Evolutionary conservation across 805 yeast species (phyloP).

Genomic region (Cyberlindnera bimundalis): DNA sequence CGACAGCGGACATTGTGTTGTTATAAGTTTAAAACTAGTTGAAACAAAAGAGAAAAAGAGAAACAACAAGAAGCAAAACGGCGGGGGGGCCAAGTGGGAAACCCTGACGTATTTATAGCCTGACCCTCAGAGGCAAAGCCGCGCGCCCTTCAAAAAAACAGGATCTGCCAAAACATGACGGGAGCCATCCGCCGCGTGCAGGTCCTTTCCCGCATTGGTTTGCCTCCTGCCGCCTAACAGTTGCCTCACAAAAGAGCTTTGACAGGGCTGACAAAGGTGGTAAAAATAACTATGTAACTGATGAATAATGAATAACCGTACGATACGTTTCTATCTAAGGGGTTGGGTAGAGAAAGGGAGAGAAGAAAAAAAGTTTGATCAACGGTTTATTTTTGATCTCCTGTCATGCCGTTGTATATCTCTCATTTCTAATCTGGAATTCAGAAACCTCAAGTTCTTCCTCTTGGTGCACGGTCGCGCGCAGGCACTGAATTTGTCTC

Average conservation of each 20-base stretch:
- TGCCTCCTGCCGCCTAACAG: neutral
- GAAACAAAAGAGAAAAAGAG: constrained; percentile 1
- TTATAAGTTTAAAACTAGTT: neutral
- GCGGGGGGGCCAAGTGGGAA: neutral
- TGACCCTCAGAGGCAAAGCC: no score
- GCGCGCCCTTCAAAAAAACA: neutral
- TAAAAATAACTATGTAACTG: no score
- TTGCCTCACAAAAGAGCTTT: constrained; percentile 1
- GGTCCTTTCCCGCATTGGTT: constrained; percentile 1
- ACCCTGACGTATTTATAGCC: constrained; percentile 10
- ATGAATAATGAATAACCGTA: no score
- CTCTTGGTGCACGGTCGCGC: no score
- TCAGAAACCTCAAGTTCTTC: no score
- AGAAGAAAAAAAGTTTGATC: no score
- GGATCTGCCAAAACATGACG: constrained; percentile 14
- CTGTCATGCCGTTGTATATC: no score
- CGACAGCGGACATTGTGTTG: constrained; percentile 22
- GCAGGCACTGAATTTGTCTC: no score
- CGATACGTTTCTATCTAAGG: no score
- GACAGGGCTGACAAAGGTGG: neutral
- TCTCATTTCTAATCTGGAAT: no score
- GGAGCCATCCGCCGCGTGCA: constrained; percentile 5
- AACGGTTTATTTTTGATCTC: no score
- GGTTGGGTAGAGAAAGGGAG: no score
- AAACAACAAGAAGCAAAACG: constrained; percentile 2